Conservation (phyloP, 83 land plant species). For the Diphasiastrum complanatum region DNA sequence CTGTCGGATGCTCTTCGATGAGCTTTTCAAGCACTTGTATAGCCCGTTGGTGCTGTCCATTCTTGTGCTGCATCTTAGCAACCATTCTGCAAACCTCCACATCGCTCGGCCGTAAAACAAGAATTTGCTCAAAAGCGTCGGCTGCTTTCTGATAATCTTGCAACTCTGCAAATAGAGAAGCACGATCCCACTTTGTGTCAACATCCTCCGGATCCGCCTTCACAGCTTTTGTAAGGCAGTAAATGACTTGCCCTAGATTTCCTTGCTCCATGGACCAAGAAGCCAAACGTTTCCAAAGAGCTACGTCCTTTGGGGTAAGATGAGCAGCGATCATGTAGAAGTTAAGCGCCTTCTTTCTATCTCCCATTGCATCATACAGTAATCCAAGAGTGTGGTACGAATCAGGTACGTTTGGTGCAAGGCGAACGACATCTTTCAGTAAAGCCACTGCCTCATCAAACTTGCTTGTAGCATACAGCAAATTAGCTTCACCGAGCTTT, state of each 20-base stretch:
- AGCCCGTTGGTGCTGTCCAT: conserved; percentile 56
- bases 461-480: conserved; percentile 63
- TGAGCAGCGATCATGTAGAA: conserved; percentile 85
- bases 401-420: conserved; percentile 77
- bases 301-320: conserved; percentile 61
- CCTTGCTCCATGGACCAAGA: conserved; percentile 65
- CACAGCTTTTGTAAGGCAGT: conserved; percentile 75
- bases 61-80: conserved; percentile 65
- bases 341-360: conserved; percentile 54
- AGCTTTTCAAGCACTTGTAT: conserved; percentile 48
- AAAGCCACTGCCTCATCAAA: conserved; percentile 66
- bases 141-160: conserved; percentile 73
- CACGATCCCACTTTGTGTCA: conserved; percentile 54
- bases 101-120: conserved; percentile 47
- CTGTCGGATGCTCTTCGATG: conserved; percentile 40
- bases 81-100: conserved; percentile 66
- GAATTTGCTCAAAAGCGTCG: conserved; percentile 66
- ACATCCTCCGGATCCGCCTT: conserved; percentile 76
- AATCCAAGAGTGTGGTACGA: conserved; percentile 77
- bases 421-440: conserved; percentile 59
- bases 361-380: conserved; percentile 50
- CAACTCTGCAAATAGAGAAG: conserved; percentile 55
- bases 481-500: conserved; percentile 86
- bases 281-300: conserved; percentile 71
- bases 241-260: conserved; percentile 48